Percentiles rank a stretch among this genome's conserved stretches.
Conservation (phyloP, 2,329 filamentous ascomycete species). For the Didymella arachidicola region DNA sequence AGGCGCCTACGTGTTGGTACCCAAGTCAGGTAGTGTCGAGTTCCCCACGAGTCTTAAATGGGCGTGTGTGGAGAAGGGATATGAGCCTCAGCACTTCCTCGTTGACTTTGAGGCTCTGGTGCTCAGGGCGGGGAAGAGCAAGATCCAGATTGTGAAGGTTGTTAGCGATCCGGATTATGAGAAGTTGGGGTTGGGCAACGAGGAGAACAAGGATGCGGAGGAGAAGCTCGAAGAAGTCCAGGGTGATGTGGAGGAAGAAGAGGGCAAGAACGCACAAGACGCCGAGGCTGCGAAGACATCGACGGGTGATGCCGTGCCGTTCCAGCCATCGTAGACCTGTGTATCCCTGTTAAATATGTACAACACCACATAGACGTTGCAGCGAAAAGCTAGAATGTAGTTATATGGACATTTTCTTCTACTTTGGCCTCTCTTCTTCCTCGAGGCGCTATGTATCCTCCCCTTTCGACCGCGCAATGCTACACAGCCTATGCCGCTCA, state of each 20-base stretch:
- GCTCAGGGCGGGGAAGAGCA: slow-evolving; percentile 67
- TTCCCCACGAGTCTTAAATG: slow-evolving; percentile 62
- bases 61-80: slow-evolving; percentile 66
- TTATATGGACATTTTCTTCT: slow-evolving; percentile 13
- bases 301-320: slow-evolving; percentile 10
- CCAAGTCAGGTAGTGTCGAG: slow-evolving; percentile 54
- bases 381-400: not conserved
- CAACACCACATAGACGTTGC: not conserved
- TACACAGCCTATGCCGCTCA: slow-evolving; percentile 2
- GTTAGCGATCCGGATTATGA: slow-evolving; percentile 63
- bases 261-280: not conserved
- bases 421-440: not conserved
- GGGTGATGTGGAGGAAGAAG: slow-evolving; percentile 2
- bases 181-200: slow-evolving; percentile 38
- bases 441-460: slow-evolving; percentile 3
- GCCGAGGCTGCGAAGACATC: slow-evolving; percentile 8
- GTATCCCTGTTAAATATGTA: not conserved
- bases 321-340: slow-evolving; percentile 12
- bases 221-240: slow-evolving; percentile 9
- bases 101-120: slow-evolving; percentile 66
- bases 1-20: slow-evolving; percentile 65
- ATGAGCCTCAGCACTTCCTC: slow-evolving; percentile 65
- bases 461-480: not conserved
- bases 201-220: not conserved
- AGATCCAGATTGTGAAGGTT: slow-evolving; percentile 64